Evolutionary conservation across 768 basidiomycete genomes (phyloP).

Genomic region (Mycena amicta): DNA sequence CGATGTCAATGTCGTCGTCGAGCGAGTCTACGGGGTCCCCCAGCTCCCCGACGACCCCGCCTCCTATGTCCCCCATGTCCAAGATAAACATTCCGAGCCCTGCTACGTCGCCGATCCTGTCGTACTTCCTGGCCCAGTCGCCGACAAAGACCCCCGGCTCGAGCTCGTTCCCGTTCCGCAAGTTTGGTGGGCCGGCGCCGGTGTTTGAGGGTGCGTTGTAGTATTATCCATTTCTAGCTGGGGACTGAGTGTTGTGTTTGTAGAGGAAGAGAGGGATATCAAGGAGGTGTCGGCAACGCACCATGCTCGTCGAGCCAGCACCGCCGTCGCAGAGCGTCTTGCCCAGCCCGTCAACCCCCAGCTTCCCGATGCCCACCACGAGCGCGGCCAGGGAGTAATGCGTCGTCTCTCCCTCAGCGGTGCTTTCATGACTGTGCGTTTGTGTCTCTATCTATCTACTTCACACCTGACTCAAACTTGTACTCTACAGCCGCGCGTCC

Average conservation of each 20-base stretch:
- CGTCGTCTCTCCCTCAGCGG: conserved; percentile 74
- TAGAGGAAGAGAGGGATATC: conserved; percentile 42
- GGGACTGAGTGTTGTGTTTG: no score
- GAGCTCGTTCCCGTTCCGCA: conserved; percentile 68
- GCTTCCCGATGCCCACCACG: conserved; percentile 53
- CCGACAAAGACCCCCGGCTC: conserved; percentile 51
- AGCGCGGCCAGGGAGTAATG: conserved; percentile 72
- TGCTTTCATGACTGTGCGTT: conserved; percentile 57
- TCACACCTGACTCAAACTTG: no score
- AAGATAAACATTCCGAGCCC: conserved; percentile 54
- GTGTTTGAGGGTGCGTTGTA: conserved; percentile 61
- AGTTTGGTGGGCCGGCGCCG: conserved; percentile 51
- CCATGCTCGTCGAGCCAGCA: conserved; percentile 66
- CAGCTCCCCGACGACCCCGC: conserved; percentile 54
- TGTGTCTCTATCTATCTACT: no score
- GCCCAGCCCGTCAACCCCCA: conserved; percentile 43
- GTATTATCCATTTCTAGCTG: no score
- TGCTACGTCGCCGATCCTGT: conserved; percentile 69
- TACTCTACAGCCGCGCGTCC: no score
- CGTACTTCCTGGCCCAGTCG: conserved; percentile 66
- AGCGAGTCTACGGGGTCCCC: conserved; percentile 58
- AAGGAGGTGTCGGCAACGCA: conserved; percentile 43
- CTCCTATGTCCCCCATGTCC: conserved; percentile 42
- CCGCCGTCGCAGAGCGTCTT: conserved; percentile 56
- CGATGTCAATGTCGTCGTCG: conserved; percentile 62